Evolutionary conservation across 345 rosid species (phyloP).

Genomic region (Camelina hispida): DNA sequence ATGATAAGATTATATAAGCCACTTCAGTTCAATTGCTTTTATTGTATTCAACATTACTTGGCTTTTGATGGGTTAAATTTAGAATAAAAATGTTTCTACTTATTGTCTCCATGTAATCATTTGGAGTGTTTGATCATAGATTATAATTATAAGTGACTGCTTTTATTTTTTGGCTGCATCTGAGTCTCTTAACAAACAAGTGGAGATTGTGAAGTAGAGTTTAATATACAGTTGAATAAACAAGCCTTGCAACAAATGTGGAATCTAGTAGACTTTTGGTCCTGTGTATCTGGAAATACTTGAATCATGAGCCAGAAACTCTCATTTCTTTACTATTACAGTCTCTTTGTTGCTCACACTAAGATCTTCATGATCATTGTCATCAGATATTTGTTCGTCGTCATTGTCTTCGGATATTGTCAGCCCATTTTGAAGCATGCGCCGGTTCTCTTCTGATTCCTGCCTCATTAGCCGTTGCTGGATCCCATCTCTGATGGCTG

Average conservation of each 20-base stretch:
- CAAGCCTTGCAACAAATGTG: slow-evolving; percentile 11
- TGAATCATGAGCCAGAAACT: not conserved
- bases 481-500: slow-evolving; percentile 68
- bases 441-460: slow-evolving; percentile 45
- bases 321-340: slow-evolving; percentile 34
- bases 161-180: not conserved
- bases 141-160: not conserved
- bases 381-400: slow-evolving; percentile 42
- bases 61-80: not conserved
- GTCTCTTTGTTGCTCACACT: slow-evolving; percentile 27
- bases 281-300: slow-evolving; percentile 9
- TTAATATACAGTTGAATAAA: not conserved
- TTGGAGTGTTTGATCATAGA: slow-evolving; percentile 5
- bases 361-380: slow-evolving; percentile 28
- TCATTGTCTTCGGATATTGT: slow-evolving; percentile 44
- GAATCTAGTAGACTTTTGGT: not conserved
- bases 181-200: not conserved
- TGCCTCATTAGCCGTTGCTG: slow-evolving; percentile 58
- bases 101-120: slow-evolving; percentile 5
- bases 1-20: slow-evolving; percentile 11
- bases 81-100: not conserved
- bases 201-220: slow-evolving; percentile 14
- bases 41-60: not conserved
- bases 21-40: not conserved
- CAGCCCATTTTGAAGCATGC: slow-evolving; percentile 43